A percentile compares a stretch with the other conserved stretches of the same genome.
These are phyloP conservation scores for Candida frijolesensis DNA, from an alignment of 1,139 yeast genomes.

Conservation along the genomic window DNA sequence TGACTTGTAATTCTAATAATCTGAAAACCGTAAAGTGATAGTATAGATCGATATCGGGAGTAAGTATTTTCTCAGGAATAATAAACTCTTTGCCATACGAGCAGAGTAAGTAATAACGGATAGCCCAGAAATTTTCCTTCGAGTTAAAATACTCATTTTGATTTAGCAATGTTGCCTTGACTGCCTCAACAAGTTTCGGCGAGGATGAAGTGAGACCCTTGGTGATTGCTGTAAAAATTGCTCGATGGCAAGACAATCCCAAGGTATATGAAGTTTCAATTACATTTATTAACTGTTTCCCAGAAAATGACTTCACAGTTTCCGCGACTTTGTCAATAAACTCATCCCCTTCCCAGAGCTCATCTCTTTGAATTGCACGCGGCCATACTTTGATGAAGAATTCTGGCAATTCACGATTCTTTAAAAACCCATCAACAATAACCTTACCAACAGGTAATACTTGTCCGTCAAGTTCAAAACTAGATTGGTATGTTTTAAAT, in stretches of 20 bases:
- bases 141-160: constrained; percentile 15
- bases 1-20: constrained; percentile 44
- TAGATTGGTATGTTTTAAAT: constrained; percentile 20
- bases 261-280: constrained; percentile 15
- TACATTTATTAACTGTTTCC: constrained; percentile 40
- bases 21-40: constrained; percentile 48
- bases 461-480: constrained; percentile 10
- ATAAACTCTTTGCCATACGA: constrained; percentile 44
- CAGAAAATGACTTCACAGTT: constrained; percentile 46
- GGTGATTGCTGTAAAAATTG: constrained; percentile 39
- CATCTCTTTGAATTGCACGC: constrained; percentile 25
- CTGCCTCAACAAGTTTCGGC: constrained; percentile 21
- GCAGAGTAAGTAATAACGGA: constrained; percentile 49
- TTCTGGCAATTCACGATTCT: constrained; percentile 58
- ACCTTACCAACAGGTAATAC: constrained; percentile 32
- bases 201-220: constrained; percentile 39
- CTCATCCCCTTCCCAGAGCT: constrained; percentile 28
- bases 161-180: constrained; percentile 18
- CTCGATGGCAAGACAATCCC: constrained; percentile 15
- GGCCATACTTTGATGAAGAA: constrained; percentile 54
- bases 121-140: constrained; percentile 40
- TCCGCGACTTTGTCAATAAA: constrained; percentile 41
- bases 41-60: constrained; percentile 17
- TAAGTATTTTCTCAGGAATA: constrained; percentile 7
- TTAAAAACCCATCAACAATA: constrained; percentile 50